Conservation (phyloP, 768 basidiomycete genomes). For the Leccinum longicurvipes region DNA sequence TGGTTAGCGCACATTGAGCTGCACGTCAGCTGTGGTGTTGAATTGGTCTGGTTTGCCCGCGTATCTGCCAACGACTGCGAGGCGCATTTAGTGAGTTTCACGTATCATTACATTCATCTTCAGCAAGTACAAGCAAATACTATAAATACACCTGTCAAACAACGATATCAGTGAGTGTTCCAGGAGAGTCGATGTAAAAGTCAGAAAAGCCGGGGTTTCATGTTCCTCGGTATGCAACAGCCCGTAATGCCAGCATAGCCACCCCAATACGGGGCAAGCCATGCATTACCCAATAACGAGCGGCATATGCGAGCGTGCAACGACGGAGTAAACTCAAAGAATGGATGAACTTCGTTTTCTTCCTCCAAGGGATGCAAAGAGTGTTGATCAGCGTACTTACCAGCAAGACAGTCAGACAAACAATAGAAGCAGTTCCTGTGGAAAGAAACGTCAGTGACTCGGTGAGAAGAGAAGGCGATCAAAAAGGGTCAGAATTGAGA, state of each 20-base stretch:
- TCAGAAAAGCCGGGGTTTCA: conserved; percentile 72
- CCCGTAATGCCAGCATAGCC: conserved; percentile 35
- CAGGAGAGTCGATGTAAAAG: background rate
- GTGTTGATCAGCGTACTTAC: background rate
- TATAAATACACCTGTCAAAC: conserved; percentile 3
- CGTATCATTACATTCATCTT: background rate
- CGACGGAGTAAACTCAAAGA: conserved; percentile 58
- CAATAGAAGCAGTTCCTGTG: background rate
- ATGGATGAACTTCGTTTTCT: conserved; percentile 84
- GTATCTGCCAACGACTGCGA: too few relatives aligned
- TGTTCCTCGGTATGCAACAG: conserved; percentile 36
- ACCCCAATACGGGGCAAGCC: conserved; percentile 48
- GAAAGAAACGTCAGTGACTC: conserved; percentile 2
- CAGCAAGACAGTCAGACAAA: background rate
- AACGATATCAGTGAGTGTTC: conserved; percentile 6
- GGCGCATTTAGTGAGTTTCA: too few relatives aligned
- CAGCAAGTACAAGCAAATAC: background rate
- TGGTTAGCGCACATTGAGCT: too few relatives aligned
- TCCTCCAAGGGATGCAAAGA: conserved; percentile 33
- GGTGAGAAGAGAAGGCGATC: background rate
- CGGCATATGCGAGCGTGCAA: conserved; percentile 33
- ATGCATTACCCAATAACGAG: conserved; percentile 37
- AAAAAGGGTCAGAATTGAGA: conserved; percentile 45
- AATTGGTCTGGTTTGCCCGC: too few relatives aligned
- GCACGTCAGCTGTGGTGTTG: too few relatives aligned